phyloP scores from a whole-genome alignment of 1,284 basidiomycete species.

The Cutaneotrichosporon sp. region DNA sequence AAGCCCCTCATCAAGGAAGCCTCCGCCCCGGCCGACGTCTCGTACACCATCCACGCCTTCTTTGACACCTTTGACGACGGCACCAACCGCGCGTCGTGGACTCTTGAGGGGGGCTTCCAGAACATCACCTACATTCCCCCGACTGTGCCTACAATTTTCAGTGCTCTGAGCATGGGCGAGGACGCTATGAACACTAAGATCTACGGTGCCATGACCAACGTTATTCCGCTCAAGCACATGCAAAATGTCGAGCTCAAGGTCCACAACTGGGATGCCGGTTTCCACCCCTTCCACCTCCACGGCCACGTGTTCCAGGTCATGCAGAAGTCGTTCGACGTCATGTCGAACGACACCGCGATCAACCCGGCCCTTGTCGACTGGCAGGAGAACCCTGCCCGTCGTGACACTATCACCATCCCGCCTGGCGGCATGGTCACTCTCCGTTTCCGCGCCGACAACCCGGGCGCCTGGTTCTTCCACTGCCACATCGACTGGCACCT shows the following conservation, averaged over 20 bases:
- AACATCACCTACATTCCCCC: constrained; percentile 48
- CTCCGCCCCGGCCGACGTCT: constrained; percentile 42
- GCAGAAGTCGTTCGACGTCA: constrained; percentile 64
- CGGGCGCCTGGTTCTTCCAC: constrained; percentile 53
- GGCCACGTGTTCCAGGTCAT: constrained; percentile 73
- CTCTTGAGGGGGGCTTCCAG: constrained; percentile 29
- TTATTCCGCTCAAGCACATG: constrained; percentile 66
- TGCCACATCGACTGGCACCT: constrained; percentile 49
- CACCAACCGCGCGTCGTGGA: constrained; percentile 50
- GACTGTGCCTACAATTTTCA: constrained; percentile 67
- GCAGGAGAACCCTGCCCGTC: constrained; percentile 75
- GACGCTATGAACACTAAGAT: constrained; percentile 64
- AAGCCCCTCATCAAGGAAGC: constrained; percentile 41
- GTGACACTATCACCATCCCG: constrained; percentile 58
- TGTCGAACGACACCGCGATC: constrained; percentile 66
- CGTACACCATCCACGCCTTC: constrained; percentile 47
- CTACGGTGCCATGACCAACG: constrained; percentile 67
- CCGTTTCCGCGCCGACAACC: constrained; percentile 53
- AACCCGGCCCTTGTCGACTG: constrained; percentile 75
- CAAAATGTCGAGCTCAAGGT: constrained; percentile 75
- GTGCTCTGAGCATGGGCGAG: constrained; percentile 65
- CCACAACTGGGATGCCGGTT: constrained; percentile 63
- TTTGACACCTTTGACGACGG: constrained; percentile 52
- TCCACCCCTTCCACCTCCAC: constrained; percentile 53
- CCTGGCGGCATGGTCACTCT: constrained; percentile 48